These are phyloP conservation scores for Bacidia rubella DNA, from an alignment of 495 filamentous ascomycete species.

Conservation along the genomic window DNA sequence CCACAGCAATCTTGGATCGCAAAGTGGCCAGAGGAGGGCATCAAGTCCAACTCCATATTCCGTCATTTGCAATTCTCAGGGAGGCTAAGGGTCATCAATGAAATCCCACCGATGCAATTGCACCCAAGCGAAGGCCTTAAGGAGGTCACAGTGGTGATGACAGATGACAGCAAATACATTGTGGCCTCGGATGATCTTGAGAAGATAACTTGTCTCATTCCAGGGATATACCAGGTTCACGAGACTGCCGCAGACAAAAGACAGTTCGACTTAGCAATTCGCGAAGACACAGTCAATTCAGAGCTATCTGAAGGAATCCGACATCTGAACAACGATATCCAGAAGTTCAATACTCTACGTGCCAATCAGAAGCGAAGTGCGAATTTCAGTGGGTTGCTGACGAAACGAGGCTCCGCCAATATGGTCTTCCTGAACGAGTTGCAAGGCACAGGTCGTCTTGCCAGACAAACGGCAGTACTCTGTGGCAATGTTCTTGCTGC, in stretches of 20 bases:
- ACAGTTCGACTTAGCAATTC: constrained; percentile 17
- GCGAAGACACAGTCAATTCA: constrained; percentile 17
- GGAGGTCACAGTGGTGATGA: constrained; percentile 21
- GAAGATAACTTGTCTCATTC: constrained; percentile 18
- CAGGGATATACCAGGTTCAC: constrained; percentile 18
- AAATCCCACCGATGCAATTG: constrained; percentile 21
- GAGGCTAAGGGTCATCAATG: constrained; percentile 19
- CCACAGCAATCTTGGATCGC: constrained; percentile 21
- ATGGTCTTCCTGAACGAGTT: constrained; percentile 8
- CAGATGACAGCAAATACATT: constrained; percentile 19
- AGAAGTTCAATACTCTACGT: constrained; percentile 12
- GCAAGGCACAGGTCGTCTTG: constrained; percentile 18
- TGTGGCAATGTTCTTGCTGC: constrained; percentile 17
- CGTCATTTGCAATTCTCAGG: constrained; percentile 21
- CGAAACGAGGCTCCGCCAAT: background rate
- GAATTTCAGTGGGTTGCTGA: background rate
- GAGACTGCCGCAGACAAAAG: constrained; percentile 15
- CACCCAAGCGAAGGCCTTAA: constrained; percentile 13
- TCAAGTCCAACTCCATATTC: constrained; percentile 22
- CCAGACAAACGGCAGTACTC: constrained; percentile 15
- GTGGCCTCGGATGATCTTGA: constrained; percentile 20
- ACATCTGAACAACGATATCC: constrained; percentile 17
- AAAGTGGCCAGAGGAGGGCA: constrained; percentile 25
- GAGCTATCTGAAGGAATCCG: constrained; percentile 17
- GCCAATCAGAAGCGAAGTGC: constrained; percentile 6